Evolutionary conservation across 2,329 filamentous ascomycete genomes (phyloP).

Genomic region (Talaromyces albobiverticillius): DNA sequence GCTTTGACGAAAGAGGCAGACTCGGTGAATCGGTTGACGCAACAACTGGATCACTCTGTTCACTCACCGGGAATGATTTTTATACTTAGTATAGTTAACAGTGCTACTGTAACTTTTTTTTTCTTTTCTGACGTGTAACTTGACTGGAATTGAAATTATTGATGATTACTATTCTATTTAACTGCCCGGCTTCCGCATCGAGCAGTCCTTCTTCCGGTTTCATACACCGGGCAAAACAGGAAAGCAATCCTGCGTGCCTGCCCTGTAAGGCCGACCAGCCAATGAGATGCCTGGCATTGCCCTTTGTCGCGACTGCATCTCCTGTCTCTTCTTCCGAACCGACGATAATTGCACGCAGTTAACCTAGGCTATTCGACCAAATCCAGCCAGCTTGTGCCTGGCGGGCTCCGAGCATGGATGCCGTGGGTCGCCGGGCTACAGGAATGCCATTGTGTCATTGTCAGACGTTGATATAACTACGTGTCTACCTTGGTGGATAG

Average conservation of each 20-base stretch:
- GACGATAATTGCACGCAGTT: conserved; percentile 13
- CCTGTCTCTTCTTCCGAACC: not conserved
- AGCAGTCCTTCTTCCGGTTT: conserved; percentile 36
- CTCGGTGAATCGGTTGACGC: conserved; percentile 31
- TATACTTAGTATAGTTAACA: too few relatives aligned
- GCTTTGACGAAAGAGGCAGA: conserved; percentile 28
- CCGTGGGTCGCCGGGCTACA: too few relatives aligned
- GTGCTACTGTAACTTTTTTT: too few relatives aligned
- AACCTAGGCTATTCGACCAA: conserved; percentile 24
- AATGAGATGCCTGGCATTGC: conserved; percentile 19
- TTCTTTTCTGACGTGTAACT: not conserved
- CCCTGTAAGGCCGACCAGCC: conserved; percentile 23
- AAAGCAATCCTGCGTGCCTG: conserved; percentile 33
- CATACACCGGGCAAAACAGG: conserved; percentile 44
- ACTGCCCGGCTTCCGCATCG: not conserved
- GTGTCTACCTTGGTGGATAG: too few relatives aligned
- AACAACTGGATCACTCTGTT: conserved; percentile 28
- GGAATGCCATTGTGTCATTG: too few relatives aligned
- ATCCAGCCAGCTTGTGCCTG: too few relatives aligned
- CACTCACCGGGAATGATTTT: conserved; percentile 24
- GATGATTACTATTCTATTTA: not conserved
- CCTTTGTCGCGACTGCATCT: not conserved
- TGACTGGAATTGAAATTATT: not conserved
- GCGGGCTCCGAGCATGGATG: too few relatives aligned
- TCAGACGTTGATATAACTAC: too few relatives aligned